Base-by-base conservation (phyloP, 495 filamentous ascomycete genomes). In the Thermothielavioides terrestris region DNA sequence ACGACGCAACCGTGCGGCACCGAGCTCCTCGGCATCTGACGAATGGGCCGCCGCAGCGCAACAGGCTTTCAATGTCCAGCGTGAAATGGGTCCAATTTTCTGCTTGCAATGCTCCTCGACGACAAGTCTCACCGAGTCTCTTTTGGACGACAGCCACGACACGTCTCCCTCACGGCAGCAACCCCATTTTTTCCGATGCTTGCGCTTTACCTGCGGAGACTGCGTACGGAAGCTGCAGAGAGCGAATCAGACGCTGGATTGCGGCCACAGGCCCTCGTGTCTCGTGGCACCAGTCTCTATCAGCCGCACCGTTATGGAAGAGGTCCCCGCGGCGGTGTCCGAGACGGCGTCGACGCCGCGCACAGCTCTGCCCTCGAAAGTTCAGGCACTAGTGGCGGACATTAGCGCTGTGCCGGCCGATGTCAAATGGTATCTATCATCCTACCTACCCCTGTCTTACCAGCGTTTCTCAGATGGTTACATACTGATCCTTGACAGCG, bases 371-470 rank as follows among this genome's bases (percentile, higher is more conserved):
- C 52, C 62, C 15, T 46, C 60, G 8, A 68, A 67, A 21, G 48
- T 70, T 2, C 18, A 42, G n/a, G 53, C 62, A 0, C 37, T 70
- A 0, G 22, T 68, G 1, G 18, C 30, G 17, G 46, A 63, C 26
- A 23, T 68, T 15, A 27, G 42, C 6, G 8, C 14, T 0, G 41
- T 57, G 4, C 52, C 57, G 2, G 0, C 20, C 11, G 56, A 56
- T 12, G 46, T 54, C 14, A 67, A 69, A 52, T 53, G 60, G 64
- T 64, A 47, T 22, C 46, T 49, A 39, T n/a, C n/a, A n/a, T n/a
- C 10, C 12, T 17, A 38, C 4, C 14, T 12, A 22, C n/a, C n/a
- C 11, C 18, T 10, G 3, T 0, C 25, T 11, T 3, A 20, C 1
- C 10, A n/a, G n/a, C n/a, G n/a, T n/a, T 0, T 2, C 3, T 14